Evolutionary conservation across 2,329 filamentous ascomycete species (phyloP).

Genomic region (Ampelomyces quisqualis): DNA sequence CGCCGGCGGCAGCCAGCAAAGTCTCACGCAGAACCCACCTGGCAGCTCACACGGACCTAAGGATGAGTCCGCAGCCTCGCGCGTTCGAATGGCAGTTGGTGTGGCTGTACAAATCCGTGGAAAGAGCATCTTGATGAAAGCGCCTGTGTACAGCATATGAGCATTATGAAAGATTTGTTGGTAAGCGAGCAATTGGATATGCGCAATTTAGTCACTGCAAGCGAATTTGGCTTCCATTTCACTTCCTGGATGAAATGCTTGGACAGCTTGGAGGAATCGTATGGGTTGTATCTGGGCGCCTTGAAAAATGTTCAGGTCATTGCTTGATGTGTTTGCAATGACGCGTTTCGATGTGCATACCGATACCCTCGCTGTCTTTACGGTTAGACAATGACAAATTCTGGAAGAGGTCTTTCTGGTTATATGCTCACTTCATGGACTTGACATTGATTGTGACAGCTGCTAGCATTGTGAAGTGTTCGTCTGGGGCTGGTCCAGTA

Average conservation of each 20-base stretch:
- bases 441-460: too few relatives aligned
- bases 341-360: constrained; percentile 25
- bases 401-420: too few relatives aligned
- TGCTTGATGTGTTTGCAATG: constrained; percentile 10
- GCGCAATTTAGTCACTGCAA: background rate
- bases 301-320: constrained; percentile 22
- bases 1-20: constrained; percentile 41
- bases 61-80: constrained; percentile 46
- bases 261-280: too few relatives aligned
- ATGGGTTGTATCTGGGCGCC: constrained; percentile 8
- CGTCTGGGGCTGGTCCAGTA: too few relatives aligned
- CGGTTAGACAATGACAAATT: constrained; percentile 20
- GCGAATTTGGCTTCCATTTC: background rate
- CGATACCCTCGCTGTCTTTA: constrained; percentile 40
- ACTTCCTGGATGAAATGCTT: too few relatives aligned
- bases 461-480: too few relatives aligned
- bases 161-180: constrained; percentile 16
- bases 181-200: background rate
- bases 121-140: constrained; percentile 53
- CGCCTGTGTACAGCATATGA: constrained; percentile 49
- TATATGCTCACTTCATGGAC: too few relatives aligned
- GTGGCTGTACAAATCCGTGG: constrained; percentile 52
- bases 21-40: constrained; percentile 39
- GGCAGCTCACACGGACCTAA: constrained; percentile 44
- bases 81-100: constrained; percentile 52